Conservation (phyloP, 306 rosid genomes). For the Sechiopsis laciniata region DNA sequence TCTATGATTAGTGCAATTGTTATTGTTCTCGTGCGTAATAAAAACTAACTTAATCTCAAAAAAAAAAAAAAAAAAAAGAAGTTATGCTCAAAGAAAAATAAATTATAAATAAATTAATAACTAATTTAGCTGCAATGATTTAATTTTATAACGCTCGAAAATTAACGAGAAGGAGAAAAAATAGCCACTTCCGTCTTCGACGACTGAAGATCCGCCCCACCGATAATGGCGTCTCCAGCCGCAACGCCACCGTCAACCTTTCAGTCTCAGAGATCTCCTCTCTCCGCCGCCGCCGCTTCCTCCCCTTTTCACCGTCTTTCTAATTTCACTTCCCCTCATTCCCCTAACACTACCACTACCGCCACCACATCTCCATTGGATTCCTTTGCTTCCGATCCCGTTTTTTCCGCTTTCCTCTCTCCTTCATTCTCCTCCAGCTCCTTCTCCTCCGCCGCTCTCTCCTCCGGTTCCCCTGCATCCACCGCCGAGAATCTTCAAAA, state of each 20-base stretch:
- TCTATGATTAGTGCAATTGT: too few relatives aligned
- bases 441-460: constrained; percentile 96
- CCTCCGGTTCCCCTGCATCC: constrained; percentile 97
- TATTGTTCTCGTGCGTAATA: too few relatives aligned
- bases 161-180: background rate
- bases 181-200: background rate
- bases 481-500: constrained; percentile 92
- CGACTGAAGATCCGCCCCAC: background rate
- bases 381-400: constrained; percentile 72
- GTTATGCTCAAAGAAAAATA: too few relatives aligned
- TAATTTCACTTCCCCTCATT: constrained; percentile 13
- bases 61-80: too few relatives aligned
- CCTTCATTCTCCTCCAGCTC: constrained; percentile 73
- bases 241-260: constrained; percentile 43
- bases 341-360: constrained; percentile 22
- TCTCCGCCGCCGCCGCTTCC: constrained; percentile 28
- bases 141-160: constrained; percentile 9
- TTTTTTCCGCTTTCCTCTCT: constrained; percentile 88
- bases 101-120: background rate
- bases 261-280: constrained; percentile 44
- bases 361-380: constrained; percentile 49
- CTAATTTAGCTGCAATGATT: background rate
- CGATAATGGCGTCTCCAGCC: constrained; percentile 30
- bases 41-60: too few relatives aligned
- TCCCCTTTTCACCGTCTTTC: constrained; percentile 16